These are phyloP conservation scores for Geotrichum bryndzae DNA, from an alignment of 1,139 yeast genomes.

Conservation along the genomic window DNA sequence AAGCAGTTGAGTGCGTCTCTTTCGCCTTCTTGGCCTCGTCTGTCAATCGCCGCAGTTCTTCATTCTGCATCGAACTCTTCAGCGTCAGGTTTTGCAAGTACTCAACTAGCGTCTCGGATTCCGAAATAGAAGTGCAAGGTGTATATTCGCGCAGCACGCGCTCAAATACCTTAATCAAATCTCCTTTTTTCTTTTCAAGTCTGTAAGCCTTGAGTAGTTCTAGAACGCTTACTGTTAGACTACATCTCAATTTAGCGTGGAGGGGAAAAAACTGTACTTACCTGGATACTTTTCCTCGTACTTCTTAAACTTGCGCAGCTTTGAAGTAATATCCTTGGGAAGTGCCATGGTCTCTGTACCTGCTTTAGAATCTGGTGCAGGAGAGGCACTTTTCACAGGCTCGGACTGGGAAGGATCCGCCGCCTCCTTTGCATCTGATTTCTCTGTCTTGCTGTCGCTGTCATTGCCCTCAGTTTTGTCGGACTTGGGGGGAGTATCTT, in stretches of 20 bases:
- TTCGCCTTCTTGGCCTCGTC: not conserved
- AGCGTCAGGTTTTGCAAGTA: slow-evolving; percentile 60
- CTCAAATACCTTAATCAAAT: slow-evolving; percentile 61
- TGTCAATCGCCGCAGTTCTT: slow-evolving; percentile 43
- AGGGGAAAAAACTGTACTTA: slow-evolving; percentile 1
- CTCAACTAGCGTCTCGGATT: slow-evolving; percentile 61
- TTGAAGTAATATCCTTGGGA: slow-evolving; percentile 52
- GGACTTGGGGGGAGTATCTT: not conserved
- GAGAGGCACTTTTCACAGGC: not conserved
- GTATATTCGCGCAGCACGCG: slow-evolving; percentile 69
- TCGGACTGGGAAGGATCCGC: not conserved
- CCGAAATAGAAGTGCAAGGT: slow-evolving; percentile 70
- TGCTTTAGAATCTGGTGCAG: not conserved
- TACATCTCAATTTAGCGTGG: not conserved
- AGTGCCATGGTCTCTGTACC: slow-evolving; percentile 29
- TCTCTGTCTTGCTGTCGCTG: not conserved
- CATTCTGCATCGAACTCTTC: slow-evolving; percentile 53
- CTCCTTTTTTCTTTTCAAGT: slow-evolving; percentile 63
- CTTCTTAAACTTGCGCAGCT: slow-evolving; percentile 70
- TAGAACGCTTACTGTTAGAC: not conserved
- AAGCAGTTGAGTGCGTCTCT: slow-evolving; percentile 4
- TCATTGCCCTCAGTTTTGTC: not conserved
- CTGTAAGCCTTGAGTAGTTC: slow-evolving; percentile 73
- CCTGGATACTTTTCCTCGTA: slow-evolving; percentile 84
- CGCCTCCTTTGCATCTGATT: not conserved